phyloP scores from a whole-genome alignment of 768 basidiomycete genomes.

The Amanita pseudoporphyria region DNA sequence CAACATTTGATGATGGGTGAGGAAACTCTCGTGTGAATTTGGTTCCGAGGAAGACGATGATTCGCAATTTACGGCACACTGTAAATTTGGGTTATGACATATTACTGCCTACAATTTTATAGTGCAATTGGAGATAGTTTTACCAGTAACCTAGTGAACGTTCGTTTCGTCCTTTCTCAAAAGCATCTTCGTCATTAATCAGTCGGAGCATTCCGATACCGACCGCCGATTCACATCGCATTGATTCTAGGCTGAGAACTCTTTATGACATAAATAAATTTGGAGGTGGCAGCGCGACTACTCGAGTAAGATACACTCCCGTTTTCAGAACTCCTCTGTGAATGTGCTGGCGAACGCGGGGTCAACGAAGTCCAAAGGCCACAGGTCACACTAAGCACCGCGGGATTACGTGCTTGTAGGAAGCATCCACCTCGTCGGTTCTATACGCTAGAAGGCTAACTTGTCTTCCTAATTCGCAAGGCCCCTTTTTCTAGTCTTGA shows the following conservation, averaged over 20 bases:
- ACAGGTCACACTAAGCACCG: not conserved
- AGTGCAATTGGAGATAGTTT: not conserved
- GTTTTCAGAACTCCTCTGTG: too few relatives aligned
- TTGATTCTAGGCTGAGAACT: not conserved
- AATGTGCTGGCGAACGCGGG: not conserved
- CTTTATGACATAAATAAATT: not conserved
- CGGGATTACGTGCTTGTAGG: slow-evolving; percentile 3
- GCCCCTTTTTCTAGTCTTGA: slow-evolving; percentile 2
- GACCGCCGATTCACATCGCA: not conserved
- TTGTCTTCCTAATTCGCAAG: not conserved
- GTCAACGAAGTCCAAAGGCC: not conserved
- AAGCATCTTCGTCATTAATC: not conserved
- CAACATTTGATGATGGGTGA: slow-evolving; percentile 9
- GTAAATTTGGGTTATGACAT: too few relatives aligned
- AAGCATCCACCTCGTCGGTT: not conserved
- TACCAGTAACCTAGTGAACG: not conserved
- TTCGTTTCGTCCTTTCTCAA: not conserved
- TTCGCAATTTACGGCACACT: not conserved
- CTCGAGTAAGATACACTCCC: not conserved
- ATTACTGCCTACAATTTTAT: not conserved
- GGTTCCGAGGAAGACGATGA: not conserved
- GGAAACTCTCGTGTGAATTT: not conserved
- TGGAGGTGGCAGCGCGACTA: not conserved
- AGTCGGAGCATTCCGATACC: not conserved
- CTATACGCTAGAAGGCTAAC: not conserved